These are phyloP conservation scores for Pulveroboletus sp. DNA, from an alignment of 768 basidiomycete species.

Conservation along the genomic window DNA sequence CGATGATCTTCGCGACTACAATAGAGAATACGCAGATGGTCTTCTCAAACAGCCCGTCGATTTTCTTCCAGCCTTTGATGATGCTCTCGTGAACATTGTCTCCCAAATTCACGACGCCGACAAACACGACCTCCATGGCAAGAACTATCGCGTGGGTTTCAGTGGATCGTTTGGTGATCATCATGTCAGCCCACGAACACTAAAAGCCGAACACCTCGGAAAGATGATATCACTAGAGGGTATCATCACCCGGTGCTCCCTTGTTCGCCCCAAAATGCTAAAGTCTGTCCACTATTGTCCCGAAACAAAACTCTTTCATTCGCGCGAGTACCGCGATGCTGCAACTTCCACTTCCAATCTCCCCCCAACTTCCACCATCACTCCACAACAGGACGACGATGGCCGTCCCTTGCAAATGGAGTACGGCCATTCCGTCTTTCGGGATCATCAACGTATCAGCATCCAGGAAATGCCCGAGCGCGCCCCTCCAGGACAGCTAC, in stretches of 20 bases:
- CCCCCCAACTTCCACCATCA: conserved; percentile 81
- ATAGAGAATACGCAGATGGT: conserved; percentile 84
- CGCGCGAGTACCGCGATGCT: conserved; percentile 90
- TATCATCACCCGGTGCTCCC: conserved; percentile 96
- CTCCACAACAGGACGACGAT: conserved; percentile 90
- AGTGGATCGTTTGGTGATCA: conserved; percentile 98
- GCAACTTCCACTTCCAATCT: conserved; percentile 83
- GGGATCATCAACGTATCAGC: conserved; percentile 95
- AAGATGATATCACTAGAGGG: conserved; percentile 98
- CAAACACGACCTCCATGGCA: conserved; percentile 80
- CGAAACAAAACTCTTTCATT: conserved; percentile 80
- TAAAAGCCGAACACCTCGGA: conserved; percentile 84
- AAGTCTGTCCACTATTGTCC: conserved; percentile 95
- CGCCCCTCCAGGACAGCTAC: conserved; percentile 94
- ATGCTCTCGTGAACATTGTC: conserved; percentile 73
- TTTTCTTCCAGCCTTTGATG: conserved; percentile 86
- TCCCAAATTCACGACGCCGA: conserved; percentile 70
- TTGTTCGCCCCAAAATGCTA: conserved; percentile 98
- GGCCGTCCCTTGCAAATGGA: conserved; percentile 86
- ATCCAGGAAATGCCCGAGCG: conserved; percentile 99
- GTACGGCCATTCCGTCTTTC: conserved; percentile 87
- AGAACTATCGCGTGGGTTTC: conserved; percentile 84
- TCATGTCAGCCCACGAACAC: conserved; percentile 92
- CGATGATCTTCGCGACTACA: conserved; percentile 92
- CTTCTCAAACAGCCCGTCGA: conserved; percentile 86